phyloP scores from a whole-genome alignment of 345 rosid species.

The Citrus medica region DNA sequence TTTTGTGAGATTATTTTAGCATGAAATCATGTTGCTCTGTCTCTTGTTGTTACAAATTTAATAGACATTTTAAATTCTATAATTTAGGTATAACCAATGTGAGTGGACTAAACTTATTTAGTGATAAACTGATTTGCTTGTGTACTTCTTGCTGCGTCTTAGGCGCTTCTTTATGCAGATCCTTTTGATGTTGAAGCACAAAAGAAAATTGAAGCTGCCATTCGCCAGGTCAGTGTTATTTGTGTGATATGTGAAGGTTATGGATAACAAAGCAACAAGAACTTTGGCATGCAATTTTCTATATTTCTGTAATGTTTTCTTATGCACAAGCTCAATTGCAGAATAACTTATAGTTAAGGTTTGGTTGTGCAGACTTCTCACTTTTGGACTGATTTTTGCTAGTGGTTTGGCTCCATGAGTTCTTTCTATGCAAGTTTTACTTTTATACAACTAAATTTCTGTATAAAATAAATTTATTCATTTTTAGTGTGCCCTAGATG shows the following conservation, averaged over 20 bases:
- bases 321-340: not conserved
- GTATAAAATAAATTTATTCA: not conserved
- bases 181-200: constrained; percentile 98
- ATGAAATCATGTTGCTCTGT: too few relatives aligned
- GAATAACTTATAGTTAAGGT: not conserved
- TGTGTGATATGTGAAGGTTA: not conserved
- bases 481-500: not conserved
- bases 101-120: not conserved
- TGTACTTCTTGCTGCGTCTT: constrained; percentile 1
- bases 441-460: not conserved
- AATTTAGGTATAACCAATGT: not conserved
- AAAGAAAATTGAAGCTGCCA: constrained; percentile 96
- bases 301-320: not conserved
- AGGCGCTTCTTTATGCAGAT: constrained; percentile 95
- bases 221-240: constrained; percentile 67
- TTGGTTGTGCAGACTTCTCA: not conserved
- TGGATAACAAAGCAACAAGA: not conserved
- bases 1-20: too few relatives aligned
- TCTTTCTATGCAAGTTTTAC: not conserved
- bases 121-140: constrained; percentile 8
- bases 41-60: not conserved
- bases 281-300: not conserved
- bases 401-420: not conserved
- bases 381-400: not conserved
- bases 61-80: not conserved